Base-by-base conservation (phyloP, 2,329 filamentous ascomycete species). In the Fusarium sacchari region DNA sequence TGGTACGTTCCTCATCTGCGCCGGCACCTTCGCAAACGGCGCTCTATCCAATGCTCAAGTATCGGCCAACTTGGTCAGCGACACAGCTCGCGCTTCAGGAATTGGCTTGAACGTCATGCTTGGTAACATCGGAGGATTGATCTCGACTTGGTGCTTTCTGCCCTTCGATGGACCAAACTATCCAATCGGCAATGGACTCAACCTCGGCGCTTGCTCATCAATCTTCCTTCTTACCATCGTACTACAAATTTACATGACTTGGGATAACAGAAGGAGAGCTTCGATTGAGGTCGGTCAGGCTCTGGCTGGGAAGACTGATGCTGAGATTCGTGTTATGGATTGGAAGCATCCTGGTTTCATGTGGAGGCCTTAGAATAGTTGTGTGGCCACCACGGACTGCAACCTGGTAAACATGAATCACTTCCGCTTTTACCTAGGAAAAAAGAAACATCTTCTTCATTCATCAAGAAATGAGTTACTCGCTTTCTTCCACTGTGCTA, bases 91-190 rank as follows among this genome's bases (percentile, higher is more conserved):
- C 7, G 64, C 71, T 17, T 76, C 73, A 2, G 67, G 71, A 3
- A 76, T 76, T 28, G 69, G 65, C 4, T 37, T 72, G 22, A 76
- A 76, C n/a, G 75, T 77, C 22, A 77, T 77, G 75, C 32, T 77
- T 10, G 75, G 75, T 13, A 77, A 77, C 17, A 52, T 94, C 13
- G 92, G 92, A 6, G 92, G 92, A 0, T 78, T 93, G 36, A 86
- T 91, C 64, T 86, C 87, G 1, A 92, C 89, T 0, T 93, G 90
- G 90, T 86, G 84, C 5, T 93, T 91, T 81, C 67, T 93, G 34
- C 87, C 88, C 0, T 88, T 82, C 53, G 92, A 94, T 72, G 87
- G 76, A 0, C 92, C 92, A 0, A 81, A 92, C 62, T 94, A 90
- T 76, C 88, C 83, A 18, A 93, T 93, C 14, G 92, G 92, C 1